Base-by-base conservation (phyloP, 345 rosid species). In the Sonneratia caseolaris region DNA sequence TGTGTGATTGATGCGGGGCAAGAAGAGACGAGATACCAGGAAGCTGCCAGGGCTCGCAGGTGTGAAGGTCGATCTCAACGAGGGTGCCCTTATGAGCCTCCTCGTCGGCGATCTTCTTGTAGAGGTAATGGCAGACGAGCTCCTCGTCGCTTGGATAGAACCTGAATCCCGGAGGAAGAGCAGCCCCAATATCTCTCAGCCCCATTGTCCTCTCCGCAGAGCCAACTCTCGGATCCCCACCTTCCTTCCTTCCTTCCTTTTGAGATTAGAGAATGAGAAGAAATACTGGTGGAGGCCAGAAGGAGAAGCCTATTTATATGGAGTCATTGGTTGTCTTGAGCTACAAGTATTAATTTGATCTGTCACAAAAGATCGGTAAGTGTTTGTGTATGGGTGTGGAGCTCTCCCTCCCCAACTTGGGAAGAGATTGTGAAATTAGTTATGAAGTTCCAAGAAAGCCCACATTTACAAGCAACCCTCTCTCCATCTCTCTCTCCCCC, bases 11-110 rank as follows among this genome's bases (percentile, higher is more conserved):
- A 27, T 27, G 32, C 32, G 32, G 32, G 32, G 32, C 32, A 27
- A 27, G 32, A 13, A 47, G 1, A 37, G 38, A 19, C 15, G 21
- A 42, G 43, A 40, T 78, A 95, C 99, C 99, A n/a, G 99, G 99
- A 76, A 95, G 99, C 77, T 95, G 96, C 99, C 99, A 95, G 74
- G 99, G 99, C 84, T 95, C 99, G 74, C 98, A 95, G 10, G 84
- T 85, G 83, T 95, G 99, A 82, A 95, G 79, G 82, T 95, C 98
- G 70, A 95, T 82, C 74, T 95, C 97, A 42, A 95, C 86, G 81
- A 95, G 82, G 74, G 93, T 85, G 40, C 90, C 91, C 79, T 89
- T 88, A 74, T 87, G 72, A 47, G 78, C 78, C 12, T 89, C 82
- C 43, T 82, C 87, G 80, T 92, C 87, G 8, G 87, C 77, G 76